phyloP scores from a whole-genome alignment of 495 filamentous ascomycete species.

The Penicillium roqueforti region DNA sequence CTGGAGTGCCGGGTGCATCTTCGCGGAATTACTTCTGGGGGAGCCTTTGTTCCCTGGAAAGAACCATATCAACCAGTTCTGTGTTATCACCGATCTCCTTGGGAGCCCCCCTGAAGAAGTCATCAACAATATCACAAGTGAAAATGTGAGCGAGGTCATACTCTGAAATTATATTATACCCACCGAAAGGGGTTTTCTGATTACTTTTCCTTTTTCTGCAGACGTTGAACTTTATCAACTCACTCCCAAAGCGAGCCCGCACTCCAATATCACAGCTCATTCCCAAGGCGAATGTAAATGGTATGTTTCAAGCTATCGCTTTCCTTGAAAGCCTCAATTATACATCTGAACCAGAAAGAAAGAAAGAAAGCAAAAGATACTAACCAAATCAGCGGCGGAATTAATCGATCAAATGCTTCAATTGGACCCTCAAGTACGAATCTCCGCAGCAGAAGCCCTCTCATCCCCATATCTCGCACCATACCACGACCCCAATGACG shows the following conservation, averaged over 20 bases:
- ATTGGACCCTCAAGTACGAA: slow-evolving; percentile 85
- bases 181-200: background rate
- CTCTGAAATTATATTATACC: background rate
- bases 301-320: slow-evolving; percentile 43
- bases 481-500: slow-evolving; percentile 94
- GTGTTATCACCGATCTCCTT: slow-evolving; percentile 93
- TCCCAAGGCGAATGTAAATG: slow-evolving; percentile 78
- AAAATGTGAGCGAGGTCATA: slow-evolving; percentile 63
- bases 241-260: slow-evolving; percentile 83
- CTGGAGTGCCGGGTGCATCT: slow-evolving; percentile 98
- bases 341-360: too few species aligned
- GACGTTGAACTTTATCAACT: slow-evolving; percentile 94
- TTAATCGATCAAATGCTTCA: slow-evolving; percentile 94
- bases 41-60: slow-evolving; percentile 97
- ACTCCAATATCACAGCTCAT: slow-evolving; percentile 86
- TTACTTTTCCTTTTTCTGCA: slow-evolving; percentile 29
- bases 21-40: slow-evolving; percentile 96
- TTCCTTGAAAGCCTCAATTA: too few species aligned
- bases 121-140: slow-evolving; percentile 91
- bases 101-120: slow-evolving; percentile 95
- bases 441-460: slow-evolving; percentile 75
- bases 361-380: background rate
- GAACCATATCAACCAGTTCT: slow-evolving; percentile 98
- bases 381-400: slow-evolving; percentile 62
- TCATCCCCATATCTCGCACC: slow-evolving; percentile 86